Percentiles rank a stretch among this genome's conserved stretches.
phyloP scores from a whole-genome alignment of 139 green algal species.

The Chara braunii region DNA sequence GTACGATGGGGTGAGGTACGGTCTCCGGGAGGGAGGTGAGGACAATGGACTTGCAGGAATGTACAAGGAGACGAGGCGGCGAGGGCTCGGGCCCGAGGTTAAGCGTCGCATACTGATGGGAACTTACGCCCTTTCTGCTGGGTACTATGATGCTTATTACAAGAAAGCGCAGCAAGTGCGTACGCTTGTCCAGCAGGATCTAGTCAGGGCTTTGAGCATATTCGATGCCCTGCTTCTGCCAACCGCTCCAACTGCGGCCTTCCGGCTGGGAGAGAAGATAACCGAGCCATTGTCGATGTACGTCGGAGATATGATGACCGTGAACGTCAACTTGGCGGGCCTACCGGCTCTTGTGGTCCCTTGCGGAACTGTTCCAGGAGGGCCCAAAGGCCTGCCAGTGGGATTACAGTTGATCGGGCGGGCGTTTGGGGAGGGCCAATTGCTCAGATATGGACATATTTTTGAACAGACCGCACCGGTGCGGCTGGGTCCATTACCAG shows the following conservation, averaged over 20 bases:
- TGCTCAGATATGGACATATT: slow-evolving; percentile 19
- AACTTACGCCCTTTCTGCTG: slow-evolving; percentile 87
- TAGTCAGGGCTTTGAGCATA: slow-evolving; percentile 20
- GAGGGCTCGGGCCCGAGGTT: slow-evolving; percentile 65
- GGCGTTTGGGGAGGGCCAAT: slow-evolving; percentile 28
- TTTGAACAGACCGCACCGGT: slow-evolving; percentile 39
- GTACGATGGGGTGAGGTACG: slow-evolving; percentile 92
- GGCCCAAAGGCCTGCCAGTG: slow-evolving; percentile 18
- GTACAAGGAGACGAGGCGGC: slow-evolving; percentile 45
- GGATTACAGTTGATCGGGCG: slow-evolving; percentile 35
- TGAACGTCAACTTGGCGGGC: slow-evolving; percentile 84
- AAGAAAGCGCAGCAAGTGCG: slow-evolving; percentile 89
- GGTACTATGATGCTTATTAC: slow-evolving; percentile 97
- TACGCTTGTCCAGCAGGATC: slow-evolving; percentile 63
- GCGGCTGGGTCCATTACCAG: no score
- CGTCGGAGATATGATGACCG: slow-evolving; percentile 53
- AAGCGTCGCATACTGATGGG: slow-evolving; percentile 96
- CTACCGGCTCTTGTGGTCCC: slow-evolving; percentile 55
- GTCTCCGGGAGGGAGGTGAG: no score
- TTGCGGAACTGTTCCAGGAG: background rate
- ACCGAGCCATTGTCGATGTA: slow-evolving; percentile 79
- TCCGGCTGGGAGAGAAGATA: slow-evolving; percentile 64
- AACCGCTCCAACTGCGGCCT: slow-evolving; percentile 73
- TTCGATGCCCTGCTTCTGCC: slow-evolving; percentile 75
- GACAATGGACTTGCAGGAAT: background rate